phyloP scores from a whole-genome alignment of 768 basidiomycete genomes.

The Jaapia argillacea region DNA sequence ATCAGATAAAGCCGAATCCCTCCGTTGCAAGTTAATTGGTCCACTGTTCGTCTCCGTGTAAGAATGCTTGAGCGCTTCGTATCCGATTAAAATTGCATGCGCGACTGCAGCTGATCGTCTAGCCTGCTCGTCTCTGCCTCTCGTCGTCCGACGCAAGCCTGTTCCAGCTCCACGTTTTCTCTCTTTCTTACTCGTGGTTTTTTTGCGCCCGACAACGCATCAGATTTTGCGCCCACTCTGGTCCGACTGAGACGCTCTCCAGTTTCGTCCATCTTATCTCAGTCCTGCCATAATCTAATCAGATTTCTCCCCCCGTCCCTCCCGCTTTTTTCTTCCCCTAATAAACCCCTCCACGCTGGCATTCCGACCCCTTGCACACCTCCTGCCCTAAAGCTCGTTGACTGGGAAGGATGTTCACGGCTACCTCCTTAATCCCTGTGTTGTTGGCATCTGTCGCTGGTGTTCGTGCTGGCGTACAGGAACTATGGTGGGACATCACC shows the following conservation, averaged over 20 bases:
- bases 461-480: slow-evolving; percentile 55
- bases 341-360: slow-evolving; percentile 2
- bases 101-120: background rate
- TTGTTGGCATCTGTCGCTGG: slow-evolving; percentile 23
- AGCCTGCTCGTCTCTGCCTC: background rate
- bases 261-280: background rate
- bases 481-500: slow-evolving; percentile 88
- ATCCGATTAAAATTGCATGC: too few relatives aligned
- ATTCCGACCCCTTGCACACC: background rate
- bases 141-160: background rate
- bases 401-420: slow-evolving; percentile 1
- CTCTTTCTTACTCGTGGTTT: background rate
- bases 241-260: background rate
- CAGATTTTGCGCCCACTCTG: background rate
- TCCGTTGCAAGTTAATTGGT: too few relatives aligned
- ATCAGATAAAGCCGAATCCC: too few relatives aligned
- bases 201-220: background rate
- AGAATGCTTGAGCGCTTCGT: too few relatives aligned
- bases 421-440: slow-evolving; percentile 8
- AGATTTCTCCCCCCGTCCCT: slow-evolving; percentile 3
- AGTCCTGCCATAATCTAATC: background rate
- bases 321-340: slow-evolving; percentile 5
- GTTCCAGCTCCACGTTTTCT: background rate
- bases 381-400: too few relatives aligned
- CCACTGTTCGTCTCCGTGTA: too few relatives aligned